Evolutionary conservation across 2,329 filamentous ascomycete species (phyloP), one percentile per base, ranked within the genome.

Genomic region (Trichoderma guizhouense): DNA sequence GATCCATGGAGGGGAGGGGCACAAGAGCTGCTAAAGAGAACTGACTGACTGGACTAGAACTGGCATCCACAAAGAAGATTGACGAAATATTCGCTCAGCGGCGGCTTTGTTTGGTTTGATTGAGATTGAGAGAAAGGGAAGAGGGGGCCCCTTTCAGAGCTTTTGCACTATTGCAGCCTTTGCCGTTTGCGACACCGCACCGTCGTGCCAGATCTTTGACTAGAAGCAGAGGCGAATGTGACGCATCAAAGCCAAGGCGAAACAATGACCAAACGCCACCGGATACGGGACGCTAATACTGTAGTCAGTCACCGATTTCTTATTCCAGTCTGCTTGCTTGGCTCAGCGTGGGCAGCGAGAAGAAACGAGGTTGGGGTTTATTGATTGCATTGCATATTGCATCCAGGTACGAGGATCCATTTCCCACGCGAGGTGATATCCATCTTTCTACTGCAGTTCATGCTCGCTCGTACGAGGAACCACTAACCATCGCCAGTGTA

Each of bases 161-260:
- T 36, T 15, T 36, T 36, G 34, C 14, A 36, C 65, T 26, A 68
- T 68, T 47, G 55, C 51, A 63, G 67, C 43, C 69, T 43, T 71
- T 66, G 39, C 69, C 69, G 61, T 60, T 71, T 71, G 28, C 61
- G 62, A 66, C n/a, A 69, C 65, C 69, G 69, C 65, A 26, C 65
- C 62, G 62, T 71, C 21, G 62, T 66, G 53, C 53, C 43, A 62
- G 67, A 69, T 69, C 67, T 53, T 18, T n/a, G 55, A 15, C 43
- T 21, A 53, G 47, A 53, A 53, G 47, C 47, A 53, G 47, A 53
- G 47, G 47, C 47, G 47, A 53, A 53, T 53, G 26, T 18, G 57
- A 60, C 32, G 57, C 43, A 55, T 21, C 58, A 36, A 30, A n/a
- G 55, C 14, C 67, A 55, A 69, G 36, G 28, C 15, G 11, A 24